Conservation (phyloP, 73 alveolate genomes). For the Stentor coeruleus region DNA sequence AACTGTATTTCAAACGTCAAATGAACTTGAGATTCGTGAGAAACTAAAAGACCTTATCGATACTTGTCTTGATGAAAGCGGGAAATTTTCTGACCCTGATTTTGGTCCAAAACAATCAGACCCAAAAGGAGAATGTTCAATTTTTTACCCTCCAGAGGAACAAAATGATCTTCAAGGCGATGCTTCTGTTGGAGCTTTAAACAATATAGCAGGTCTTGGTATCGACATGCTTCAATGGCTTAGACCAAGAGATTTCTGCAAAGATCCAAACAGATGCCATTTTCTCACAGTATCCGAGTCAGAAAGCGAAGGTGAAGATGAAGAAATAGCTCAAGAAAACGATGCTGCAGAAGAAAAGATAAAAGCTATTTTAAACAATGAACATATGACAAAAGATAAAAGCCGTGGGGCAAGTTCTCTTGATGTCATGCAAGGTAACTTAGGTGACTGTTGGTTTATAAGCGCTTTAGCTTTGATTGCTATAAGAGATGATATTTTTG, state of each 20-base stretch:
- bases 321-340: neutral
- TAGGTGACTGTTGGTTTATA: constrained; percentile 61
- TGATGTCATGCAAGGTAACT: constrained; percentile 33
- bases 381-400: neutral
- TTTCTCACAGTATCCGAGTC: neutral
- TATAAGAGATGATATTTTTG: constrained; percentile 31
- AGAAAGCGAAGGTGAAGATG: neutral
- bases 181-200: constrained; percentile 17
- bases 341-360: neutral
- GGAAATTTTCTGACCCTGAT: constrained; percentile 72
- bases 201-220: constrained; percentile 30
- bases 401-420: constrained; percentile 27
- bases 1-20: constrained; percentile 28
- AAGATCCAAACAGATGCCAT: constrained; percentile 1
- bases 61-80: neutral
- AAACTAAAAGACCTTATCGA: constrained; percentile 8
- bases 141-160: constrained; percentile 28
- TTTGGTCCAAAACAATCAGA: constrained; percentile 89
- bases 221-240: constrained; percentile 23
- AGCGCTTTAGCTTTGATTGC: constrained; percentile 46
- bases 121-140: constrained; percentile 40
- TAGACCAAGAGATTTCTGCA: constrained; percentile 20
- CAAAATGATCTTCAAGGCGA: neutral
- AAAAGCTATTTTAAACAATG: neutral
- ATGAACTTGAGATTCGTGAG: neutral